phyloP scores from a whole-genome alignment of 2,329 filamentous ascomycete species.

The Fonsecaea monophora region DNA sequence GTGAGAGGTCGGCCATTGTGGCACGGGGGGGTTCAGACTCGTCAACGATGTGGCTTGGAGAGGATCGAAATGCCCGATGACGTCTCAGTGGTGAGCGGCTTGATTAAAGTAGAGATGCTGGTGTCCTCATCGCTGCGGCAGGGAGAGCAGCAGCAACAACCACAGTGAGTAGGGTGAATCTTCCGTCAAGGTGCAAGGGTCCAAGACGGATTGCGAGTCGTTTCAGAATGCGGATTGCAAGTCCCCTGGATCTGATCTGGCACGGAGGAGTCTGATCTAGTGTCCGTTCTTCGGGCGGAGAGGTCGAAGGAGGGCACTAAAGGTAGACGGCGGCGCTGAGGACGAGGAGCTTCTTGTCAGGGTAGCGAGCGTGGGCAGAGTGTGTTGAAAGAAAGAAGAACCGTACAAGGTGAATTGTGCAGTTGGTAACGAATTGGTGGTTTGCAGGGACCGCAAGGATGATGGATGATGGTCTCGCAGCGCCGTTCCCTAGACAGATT shows the following conservation, averaged over 20 bases:
- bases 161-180: neutral
- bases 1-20: conserved; percentile 64
- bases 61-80: conserved; percentile 22
- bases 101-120: conserved; percentile 20
- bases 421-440: conserved; percentile 1
- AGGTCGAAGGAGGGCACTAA: neutral
- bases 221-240: conserved; percentile 24
- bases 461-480: conserved; percentile 9
- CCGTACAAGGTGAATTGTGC: conserved; percentile 1
- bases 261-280: conserved; percentile 4
- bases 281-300: neutral
- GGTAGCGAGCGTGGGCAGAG: conserved; percentile 22
- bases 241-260: conserved; percentile 17
- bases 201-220: conserved; percentile 19
- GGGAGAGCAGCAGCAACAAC: conserved; percentile 11
- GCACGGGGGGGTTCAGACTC: conserved; percentile 26
- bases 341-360: neutral
- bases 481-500: neutral
- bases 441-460: conserved; percentile 1
- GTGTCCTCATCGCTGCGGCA: conserved; percentile 33
- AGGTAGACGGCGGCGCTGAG: conserved; percentile 3
- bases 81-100: conserved; percentile 22
- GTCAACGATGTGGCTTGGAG: conserved; percentile 34
- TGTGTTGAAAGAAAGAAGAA: conserved; percentile 7
- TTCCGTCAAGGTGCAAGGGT: conserved; percentile 6